These are phyloP conservation scores for Mycena floridula DNA, from an alignment of 768 basidiomycete genomes.

Conservation along the genomic window DNA sequence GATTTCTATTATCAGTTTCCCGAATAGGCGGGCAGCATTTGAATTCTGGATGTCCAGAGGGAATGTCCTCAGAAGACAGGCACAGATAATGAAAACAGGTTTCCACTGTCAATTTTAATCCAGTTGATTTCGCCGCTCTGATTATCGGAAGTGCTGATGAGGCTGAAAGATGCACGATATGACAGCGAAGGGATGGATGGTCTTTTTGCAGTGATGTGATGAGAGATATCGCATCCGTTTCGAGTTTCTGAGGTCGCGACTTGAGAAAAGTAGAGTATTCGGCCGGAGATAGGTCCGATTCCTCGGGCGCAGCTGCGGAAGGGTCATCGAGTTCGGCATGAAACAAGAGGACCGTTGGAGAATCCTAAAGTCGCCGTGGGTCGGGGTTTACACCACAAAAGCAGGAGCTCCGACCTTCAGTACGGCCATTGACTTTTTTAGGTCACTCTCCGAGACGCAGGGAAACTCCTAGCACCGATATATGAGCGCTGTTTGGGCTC, in stretches of 20 bases:
- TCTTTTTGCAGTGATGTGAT: constrained; percentile 58
- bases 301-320: constrained; percentile 2
- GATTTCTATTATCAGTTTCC: constrained; percentile 60
- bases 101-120: constrained; percentile 80
- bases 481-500: constrained; percentile 6
- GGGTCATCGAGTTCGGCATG: constrained; percentile 80
- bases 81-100: constrained; percentile 97
- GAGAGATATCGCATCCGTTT: constrained; percentile 75
- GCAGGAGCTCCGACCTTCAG: constrained; percentile 47
- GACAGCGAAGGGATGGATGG: constrained; percentile 70
- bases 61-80: constrained; percentile 67
- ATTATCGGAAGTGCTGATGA: constrained; percentile 75
- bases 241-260: constrained; percentile 78
- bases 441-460: constrained; percentile 65
- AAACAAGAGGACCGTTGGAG: constrained; percentile 73
- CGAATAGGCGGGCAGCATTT: constrained; percentile 97
- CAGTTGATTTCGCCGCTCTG: constrained; percentile 56
- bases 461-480: constrained; percentile 75
- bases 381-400: neutral
- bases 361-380: constrained; percentile 36
- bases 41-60: constrained; percentile 74
- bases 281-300: constrained; percentile 24
- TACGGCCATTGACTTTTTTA: constrained; percentile 63
- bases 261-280: constrained; percentile 77
- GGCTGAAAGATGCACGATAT: constrained; percentile 95